Evolutionary conservation across 768 basidiomycete species (phyloP).

Genomic region (Pleurotus platypus): DNA sequence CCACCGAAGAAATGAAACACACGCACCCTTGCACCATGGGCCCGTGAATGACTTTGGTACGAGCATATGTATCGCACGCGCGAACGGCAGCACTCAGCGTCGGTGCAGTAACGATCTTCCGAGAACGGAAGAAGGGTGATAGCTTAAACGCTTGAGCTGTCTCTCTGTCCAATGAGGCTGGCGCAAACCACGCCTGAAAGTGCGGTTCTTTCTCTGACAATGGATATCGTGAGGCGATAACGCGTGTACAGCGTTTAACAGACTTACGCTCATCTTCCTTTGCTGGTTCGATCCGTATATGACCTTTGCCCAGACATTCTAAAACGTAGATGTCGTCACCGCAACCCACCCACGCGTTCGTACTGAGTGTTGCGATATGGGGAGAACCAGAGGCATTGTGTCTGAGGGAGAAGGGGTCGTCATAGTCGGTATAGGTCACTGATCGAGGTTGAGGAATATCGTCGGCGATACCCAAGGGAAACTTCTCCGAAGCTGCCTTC

Average conservation of each 20-base stretch:
- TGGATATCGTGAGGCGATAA: neutral
- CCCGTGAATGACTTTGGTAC: constrained; percentile 51
- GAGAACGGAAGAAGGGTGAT: constrained; percentile 51
- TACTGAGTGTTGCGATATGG: constrained; percentile 51
- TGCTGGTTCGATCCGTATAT: constrained; percentile 56
- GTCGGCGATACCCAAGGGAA: constrained; percentile 19
- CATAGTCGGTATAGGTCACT: constrained; percentile 74
- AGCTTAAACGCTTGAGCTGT: constrained; percentile 42
- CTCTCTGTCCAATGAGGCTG: constrained; percentile 40
- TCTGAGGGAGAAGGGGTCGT: constrained; percentile 61
- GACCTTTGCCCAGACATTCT: constrained; percentile 69
- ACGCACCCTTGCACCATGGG: constrained; percentile 45
- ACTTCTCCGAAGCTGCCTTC: constrained; percentile 28
- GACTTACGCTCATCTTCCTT: constrained; percentile 30
- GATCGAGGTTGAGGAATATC: constrained; percentile 53
- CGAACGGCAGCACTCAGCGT: constrained; percentile 58
- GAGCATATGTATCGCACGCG: constrained; percentile 68
- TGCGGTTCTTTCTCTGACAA: constrained; percentile 23
- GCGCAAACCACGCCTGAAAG: constrained; percentile 53
- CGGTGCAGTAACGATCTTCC: constrained; percentile 49
- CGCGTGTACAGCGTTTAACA: neutral
- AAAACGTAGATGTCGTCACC: constrained; percentile 69
- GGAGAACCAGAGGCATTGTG: constrained; percentile 47
- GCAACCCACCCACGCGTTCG: constrained; percentile 77
- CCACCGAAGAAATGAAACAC: neutral